Evolutionary conservation across 2,329 filamentous ascomycete genomes (phyloP), one percentile per base, ranked within the genome.

Genomic region (Claviceps purpurea): DNA sequence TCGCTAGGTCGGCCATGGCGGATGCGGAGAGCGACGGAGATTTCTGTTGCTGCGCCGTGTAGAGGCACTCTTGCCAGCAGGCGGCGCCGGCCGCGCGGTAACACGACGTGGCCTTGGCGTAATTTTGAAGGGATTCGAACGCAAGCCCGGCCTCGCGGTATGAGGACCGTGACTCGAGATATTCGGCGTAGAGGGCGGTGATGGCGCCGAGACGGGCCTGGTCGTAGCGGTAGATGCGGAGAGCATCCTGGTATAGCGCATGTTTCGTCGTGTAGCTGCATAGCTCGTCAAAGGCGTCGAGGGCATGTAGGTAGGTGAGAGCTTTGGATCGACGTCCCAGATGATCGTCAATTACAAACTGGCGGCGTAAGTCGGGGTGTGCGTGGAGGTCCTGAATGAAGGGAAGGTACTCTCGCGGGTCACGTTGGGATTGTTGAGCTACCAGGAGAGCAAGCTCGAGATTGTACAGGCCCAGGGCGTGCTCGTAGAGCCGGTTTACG

Each of bases 381-480:
- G 83, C 77, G 64, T 96, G 88, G 2, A 98, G 76, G 39, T 83
- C 83, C 62, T 95, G 90, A 49, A 98, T 81, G 63, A 97, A 97
- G 4, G 93, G 93, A 7, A 97, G 78, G 60, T 98, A 98, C 66
- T 98, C 93, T 59, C 89, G 77, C 1, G 93, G 93, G 60, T 98
- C 93, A 64, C 91, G 88, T 68, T 98, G 93, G 0, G 90, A 93
- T 64, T 96, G 90, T 63, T 98, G 93, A 0, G 93, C 93, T 13
- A 98, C 87, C 5, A 96, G 74, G 11, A 98, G 75, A 3, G 91
- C 84, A 7, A 98, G 79, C 11, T 95, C 89, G 2, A 98, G 78
- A 61, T 97, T 84, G 64, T 98, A 98, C 2, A 97, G 74, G 1
- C 90, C 90, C 2, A 98, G 74, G 0, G 93, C 87, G 55, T 90